Evolutionary conservation across 139 green algal genomes (phyloP).

Genomic region (Chlorella sorokiniana): DNA sequence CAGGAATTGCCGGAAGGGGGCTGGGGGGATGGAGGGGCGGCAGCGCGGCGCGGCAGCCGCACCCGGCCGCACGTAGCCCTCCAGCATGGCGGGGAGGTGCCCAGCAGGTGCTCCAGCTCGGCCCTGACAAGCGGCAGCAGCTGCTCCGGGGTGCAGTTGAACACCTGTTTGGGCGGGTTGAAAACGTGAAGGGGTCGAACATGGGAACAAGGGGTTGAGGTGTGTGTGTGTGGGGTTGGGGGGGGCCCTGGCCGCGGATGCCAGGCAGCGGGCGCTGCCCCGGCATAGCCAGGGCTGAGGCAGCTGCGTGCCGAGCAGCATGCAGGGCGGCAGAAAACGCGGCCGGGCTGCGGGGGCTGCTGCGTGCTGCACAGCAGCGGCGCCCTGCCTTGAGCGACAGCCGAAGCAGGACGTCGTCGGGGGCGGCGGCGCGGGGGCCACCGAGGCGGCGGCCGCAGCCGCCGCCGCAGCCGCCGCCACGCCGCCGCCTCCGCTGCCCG

Average conservation of each 20-base stretch:
- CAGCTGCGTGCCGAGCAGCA: no score
- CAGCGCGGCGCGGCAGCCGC: neutral
- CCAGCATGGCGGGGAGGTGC: conserved; percentile 4
- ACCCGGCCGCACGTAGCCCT: conserved; percentile 37
- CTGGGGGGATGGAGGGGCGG: no score
- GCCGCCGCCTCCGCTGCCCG: neutral
- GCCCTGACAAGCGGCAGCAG: conserved; percentile 21
- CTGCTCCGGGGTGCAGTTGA: conserved; percentile 37
- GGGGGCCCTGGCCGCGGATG: no score
- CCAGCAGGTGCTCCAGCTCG: conserved; percentile 28
- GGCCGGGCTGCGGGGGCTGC: neutral
- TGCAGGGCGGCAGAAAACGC: neutral
- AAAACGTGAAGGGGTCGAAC: neutral
- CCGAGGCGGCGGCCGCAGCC: neutral
- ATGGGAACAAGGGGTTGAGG: no score
- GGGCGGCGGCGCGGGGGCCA: neutral
- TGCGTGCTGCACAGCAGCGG: neutral
- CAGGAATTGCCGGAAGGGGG: no score
- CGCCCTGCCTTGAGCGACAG: neutral
- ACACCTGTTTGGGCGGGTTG: neutral
- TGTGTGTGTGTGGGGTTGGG: no score
- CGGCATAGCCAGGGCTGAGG: no score
- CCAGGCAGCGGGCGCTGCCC: no score
- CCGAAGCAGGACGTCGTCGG: neutral
- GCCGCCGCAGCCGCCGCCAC: neutral